Evolutionary conservation across 148 eudicot genomes (phyloP).

Genomic region (Bassia scoparia): DNA sequence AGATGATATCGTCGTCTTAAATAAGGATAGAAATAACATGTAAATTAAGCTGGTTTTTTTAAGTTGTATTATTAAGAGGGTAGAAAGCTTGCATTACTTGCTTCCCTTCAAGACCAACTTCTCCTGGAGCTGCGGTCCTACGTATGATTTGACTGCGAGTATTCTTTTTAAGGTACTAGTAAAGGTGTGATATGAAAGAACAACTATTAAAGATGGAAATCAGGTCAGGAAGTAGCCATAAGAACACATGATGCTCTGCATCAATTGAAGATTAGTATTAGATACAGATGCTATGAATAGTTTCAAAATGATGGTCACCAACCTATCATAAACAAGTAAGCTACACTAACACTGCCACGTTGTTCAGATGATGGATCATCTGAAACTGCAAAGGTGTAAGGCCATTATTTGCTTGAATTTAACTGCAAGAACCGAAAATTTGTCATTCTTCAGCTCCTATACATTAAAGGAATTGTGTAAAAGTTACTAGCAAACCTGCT

Average conservation of each 20-base stretch:
- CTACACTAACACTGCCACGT: slow-evolving; percentile 46
- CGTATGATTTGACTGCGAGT: slow-evolving; percentile 37
- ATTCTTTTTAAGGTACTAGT: slow-evolving; percentile 30
- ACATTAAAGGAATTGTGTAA: not conserved
- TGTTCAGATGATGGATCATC: slow-evolving; percentile 45
- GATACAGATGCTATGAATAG: not conserved
- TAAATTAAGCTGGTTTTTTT: too few relatives aligned
- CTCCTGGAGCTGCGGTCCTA: slow-evolving; percentile 56
- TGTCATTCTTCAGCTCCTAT: not conserved
- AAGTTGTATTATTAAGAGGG: too few relatives aligned
- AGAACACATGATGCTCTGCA: not conserved
- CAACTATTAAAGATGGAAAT: not conserved
- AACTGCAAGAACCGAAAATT: slow-evolving; percentile 30
- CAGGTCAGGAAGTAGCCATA: not conserved
- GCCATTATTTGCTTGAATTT: slow-evolving; percentile 62
- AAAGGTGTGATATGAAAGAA: not conserved
- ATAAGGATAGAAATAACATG: not conserved
- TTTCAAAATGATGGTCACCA: not conserved
- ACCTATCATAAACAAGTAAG: slow-evolving; percentile 64
- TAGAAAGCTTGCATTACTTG: slow-evolving; percentile 30
- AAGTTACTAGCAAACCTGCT: slow-evolving; percentile 34
- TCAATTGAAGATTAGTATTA: not conserved
- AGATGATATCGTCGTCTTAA: not conserved
- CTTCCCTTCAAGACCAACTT: slow-evolving; percentile 60
- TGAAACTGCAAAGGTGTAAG: slow-evolving; percentile 60